A percentile compares a stretch with the other conserved stretches of the same genome.
Evolutionary conservation across 108 stramenopile genomes (phyloP).

Genomic region (Chaetoceros tenuissimus): DNA sequence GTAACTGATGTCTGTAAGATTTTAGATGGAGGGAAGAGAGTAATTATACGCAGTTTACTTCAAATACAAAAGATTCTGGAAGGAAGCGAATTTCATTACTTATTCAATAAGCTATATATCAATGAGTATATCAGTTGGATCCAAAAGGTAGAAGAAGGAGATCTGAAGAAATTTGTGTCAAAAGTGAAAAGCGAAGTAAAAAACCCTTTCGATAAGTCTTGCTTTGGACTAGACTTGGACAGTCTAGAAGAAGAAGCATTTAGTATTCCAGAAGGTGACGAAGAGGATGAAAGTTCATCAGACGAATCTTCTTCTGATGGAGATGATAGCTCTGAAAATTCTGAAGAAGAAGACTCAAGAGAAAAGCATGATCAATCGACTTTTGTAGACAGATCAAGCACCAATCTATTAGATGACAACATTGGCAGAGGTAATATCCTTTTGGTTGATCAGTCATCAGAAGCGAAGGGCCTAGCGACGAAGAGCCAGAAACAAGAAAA

Average conservation of each 20-base stretch:
- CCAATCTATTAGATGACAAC: too few species aligned
- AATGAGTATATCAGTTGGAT: constrained; percentile 71
- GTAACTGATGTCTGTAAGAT: constrained; percentile 45
- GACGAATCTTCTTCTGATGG: too few species aligned
- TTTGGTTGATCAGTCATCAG: too few species aligned
- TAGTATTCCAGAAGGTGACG: neutral
- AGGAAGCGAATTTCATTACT: constrained; percentile 83
- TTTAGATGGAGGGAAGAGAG: constrained; percentile 38
- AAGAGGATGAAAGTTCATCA: neutral
- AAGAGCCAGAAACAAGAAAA: too few species aligned
- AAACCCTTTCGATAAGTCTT: too few species aligned
- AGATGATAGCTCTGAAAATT: neutral
- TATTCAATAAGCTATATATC: constrained; percentile 78
- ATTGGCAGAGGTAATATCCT: too few species aligned
- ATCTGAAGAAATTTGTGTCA: neutral
- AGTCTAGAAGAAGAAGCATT: neutral
- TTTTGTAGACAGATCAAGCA: too few species aligned
- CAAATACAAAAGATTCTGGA: constrained; percentile 68
- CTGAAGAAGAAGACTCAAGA: neutral
- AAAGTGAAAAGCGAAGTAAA: neutral
- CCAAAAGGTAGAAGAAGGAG: constrained; percentile 18
- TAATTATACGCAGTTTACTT: constrained; percentile 66
- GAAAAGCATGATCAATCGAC: too few species aligned
- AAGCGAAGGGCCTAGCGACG: too few species aligned
- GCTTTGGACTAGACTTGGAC: neutral